A percentile compares a stretch with the other conserved stretches of the same genome.
Conservation (phyloP, 495 filamentous ascomycete genomes). For the Penicillium subrubescens region DNA sequence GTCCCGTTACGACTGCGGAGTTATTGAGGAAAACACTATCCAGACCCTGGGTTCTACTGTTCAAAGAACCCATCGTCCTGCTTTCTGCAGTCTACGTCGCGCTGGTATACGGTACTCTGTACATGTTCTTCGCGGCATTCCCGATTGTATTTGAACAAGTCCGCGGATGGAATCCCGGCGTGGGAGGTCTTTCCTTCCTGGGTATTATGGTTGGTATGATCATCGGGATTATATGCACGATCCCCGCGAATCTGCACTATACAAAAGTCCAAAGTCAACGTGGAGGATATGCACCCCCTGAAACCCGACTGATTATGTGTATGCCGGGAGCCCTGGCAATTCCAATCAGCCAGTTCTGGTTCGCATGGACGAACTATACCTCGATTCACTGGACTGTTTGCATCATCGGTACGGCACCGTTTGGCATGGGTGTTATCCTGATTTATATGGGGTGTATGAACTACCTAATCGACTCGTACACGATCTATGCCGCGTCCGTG, state of each 20-base stretch:
- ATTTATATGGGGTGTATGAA: conserved; percentile 65
- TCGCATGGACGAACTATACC: conserved; percentile 70
- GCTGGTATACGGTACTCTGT: conserved; percentile 74
- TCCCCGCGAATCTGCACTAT: conserved; percentile 53
- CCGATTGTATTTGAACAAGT: conserved; percentile 75
- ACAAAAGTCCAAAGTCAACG: conserved; percentile 34
- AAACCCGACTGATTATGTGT: conserved; percentile 47
- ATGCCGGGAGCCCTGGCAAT: conserved; percentile 46
- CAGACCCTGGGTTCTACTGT: conserved; percentile 52
- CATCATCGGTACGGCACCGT: conserved; percentile 58
- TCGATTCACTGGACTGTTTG: conserved; percentile 65
- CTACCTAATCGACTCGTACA: conserved; percentile 73
- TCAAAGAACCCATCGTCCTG: conserved; percentile 61
- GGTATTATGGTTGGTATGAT: conserved; percentile 86
- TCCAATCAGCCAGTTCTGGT: conserved; percentile 61
- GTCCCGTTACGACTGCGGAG: conserved; percentile 30
- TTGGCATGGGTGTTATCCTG: conserved; percentile 65
- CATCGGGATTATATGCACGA: conserved; percentile 52
- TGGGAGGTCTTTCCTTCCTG: conserved; percentile 73
- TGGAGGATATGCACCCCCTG: conserved; percentile 47
- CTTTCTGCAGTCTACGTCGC: conserved; percentile 73
- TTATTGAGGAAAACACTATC: conserved; percentile 40
- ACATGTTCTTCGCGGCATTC: conserved; percentile 80
- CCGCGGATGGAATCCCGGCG: conserved; percentile 72
- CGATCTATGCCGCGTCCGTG: conserved; percentile 69